Percentiles rank a stretch among this genome's conserved stretches.
These are phyloP conservation scores for Niveomyces coronatus DNA, from an alignment of 2,329 filamentous ascomycete genomes.

Conservation along the genomic window DNA sequence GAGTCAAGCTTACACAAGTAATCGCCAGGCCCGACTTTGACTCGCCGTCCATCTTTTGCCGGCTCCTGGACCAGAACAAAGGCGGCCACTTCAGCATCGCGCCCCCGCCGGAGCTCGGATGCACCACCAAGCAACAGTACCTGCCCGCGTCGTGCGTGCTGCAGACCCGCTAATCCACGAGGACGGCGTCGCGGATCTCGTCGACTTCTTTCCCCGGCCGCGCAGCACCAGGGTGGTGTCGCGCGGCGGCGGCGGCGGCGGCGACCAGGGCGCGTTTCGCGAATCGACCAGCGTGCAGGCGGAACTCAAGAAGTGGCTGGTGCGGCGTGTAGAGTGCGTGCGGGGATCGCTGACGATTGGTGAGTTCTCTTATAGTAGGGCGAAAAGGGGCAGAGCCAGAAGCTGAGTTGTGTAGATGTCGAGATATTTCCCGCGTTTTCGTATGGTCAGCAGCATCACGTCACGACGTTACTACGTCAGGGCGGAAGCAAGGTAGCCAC, in stretches of 20 bases:
- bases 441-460: constrained; percentile 55
- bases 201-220: constrained; percentile 68
- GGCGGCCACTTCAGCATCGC: constrained; percentile 63
- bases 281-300: constrained; percentile 45
- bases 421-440: constrained; percentile 65
- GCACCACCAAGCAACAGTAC: constrained; percentile 69
- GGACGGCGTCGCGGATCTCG: constrained; percentile 60
- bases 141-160: constrained; percentile 65
- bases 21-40: constrained; percentile 73
- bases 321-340: constrained; percentile 63
- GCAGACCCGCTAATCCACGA: constrained; percentile 71
- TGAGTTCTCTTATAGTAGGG: no score
- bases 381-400: no score
- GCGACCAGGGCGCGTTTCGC: constrained; percentile 38
- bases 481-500: constrained; percentile 51
- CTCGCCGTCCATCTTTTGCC: constrained; percentile 65
- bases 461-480: constrained; percentile 50
- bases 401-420: constrained; percentile 48
- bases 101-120: constrained; percentile 38
- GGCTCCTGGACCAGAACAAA: constrained; percentile 62
- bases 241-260: constrained; percentile 32
- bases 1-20: constrained; percentile 3
- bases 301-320: constrained; percentile 60
- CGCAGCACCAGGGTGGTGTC: constrained; percentile 44
- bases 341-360: constrained; percentile 54